These are phyloP conservation scores for Blastocystis sp. DNA, from an alignment of 352 stramenopile genomes.

Conservation along the genomic window DNA sequence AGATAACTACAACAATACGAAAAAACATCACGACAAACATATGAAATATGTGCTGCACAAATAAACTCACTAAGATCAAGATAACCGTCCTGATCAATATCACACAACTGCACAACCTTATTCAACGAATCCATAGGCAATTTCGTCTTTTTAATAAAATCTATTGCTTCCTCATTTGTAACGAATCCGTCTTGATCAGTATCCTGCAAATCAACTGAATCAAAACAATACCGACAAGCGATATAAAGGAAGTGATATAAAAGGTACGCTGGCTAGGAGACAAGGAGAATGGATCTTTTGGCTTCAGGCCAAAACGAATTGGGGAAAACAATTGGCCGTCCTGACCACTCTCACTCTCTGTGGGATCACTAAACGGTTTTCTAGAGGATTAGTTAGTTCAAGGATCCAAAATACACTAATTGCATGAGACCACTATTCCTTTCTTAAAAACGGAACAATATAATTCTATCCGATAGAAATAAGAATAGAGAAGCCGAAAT, in stretches of 20 bases:
- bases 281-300: slow-evolving; percentile 10
- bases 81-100: slow-evolving; percentile 45
- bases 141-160: not conserved
- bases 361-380: not conserved
- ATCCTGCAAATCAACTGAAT: slow-evolving; percentile 17
- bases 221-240: not conserved
- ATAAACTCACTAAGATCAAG: slow-evolving; percentile 32
- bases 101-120: slow-evolving; percentile 35
- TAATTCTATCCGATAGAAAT: slow-evolving; percentile 2
- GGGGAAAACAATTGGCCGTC: not conserved
- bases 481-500: slow-evolving; percentile 17
- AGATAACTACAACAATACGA: not conserved
- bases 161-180: not conserved
- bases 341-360: not conserved
- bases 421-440: slow-evolving; percentile 51
- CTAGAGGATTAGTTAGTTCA: not conserved
- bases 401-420: not conserved
- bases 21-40: not conserved
- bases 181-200: slow-evolving; percentile 46
- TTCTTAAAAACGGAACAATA: not conserved
- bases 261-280: not conserved
- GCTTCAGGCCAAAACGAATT: not conserved
- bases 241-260: slow-evolving; percentile 21
- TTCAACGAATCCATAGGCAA: not conserved
- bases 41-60: slow-evolving; percentile 14